phyloP scores from a whole-genome alignment of 140 eudicot species.

The Flaveria floridana region DNA sequence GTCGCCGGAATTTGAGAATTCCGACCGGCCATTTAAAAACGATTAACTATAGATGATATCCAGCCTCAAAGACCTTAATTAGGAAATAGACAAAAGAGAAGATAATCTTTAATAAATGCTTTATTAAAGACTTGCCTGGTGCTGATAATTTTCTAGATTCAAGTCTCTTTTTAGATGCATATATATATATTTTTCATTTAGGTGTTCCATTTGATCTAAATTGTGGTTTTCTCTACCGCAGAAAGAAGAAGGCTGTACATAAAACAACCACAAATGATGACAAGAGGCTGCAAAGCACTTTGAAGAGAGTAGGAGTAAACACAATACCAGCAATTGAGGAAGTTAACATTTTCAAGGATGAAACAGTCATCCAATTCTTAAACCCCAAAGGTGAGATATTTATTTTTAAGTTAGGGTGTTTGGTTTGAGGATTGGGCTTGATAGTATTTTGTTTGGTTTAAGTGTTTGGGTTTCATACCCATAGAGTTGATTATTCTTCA shows the following conservation, averaged over 20 bases:
- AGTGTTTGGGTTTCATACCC: too few species aligned
- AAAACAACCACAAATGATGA: conserved; percentile 74
- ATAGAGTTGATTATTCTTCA: too few species aligned
- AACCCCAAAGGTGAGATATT: conserved; percentile 68
- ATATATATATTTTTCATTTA: too few species aligned
- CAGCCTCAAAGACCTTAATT: too few species aligned
- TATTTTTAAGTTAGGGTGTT: background rate
- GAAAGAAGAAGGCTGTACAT: conserved; percentile 98
- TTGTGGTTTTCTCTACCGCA: conserved; percentile 21
- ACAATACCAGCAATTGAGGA: conserved; percentile 84
- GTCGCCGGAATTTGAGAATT: background rate
- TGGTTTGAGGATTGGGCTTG: background rate
- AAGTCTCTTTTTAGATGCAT: too few species aligned
- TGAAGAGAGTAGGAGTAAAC: conserved; percentile 77
- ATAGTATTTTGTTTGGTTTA: too few species aligned
- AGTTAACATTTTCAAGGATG: conserved; percentile 88
- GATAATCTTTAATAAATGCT: too few species aligned
- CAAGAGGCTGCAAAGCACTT: conserved; percentile 46
- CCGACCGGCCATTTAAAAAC: background rate
- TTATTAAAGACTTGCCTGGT: too few species aligned
- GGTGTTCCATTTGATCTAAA: too few species aligned
- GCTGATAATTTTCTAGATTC: too few species aligned
- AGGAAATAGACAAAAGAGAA: too few species aligned
- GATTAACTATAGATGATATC: too few species aligned
- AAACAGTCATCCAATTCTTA: conserved; percentile 70